Evolutionary conservation across 306 rosid genomes (phyloP).

Genomic region (Prunus davidiana): DNA sequence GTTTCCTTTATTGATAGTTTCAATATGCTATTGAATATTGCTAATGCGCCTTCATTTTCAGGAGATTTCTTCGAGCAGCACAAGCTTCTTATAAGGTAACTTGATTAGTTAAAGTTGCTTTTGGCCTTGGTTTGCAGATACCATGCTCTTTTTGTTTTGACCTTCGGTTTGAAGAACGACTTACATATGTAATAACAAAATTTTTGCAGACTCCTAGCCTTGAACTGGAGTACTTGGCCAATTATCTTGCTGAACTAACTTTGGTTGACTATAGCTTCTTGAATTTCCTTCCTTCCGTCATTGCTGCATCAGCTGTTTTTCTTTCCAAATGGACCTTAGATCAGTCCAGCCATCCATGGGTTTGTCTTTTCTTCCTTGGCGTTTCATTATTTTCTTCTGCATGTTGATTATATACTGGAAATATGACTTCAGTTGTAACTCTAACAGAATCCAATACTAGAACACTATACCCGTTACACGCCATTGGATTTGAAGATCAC

Average conservation of each 20-base stretch:
- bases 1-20: not conserved
- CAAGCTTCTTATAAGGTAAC: constrained; percentile 80
- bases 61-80: constrained; percentile 92
- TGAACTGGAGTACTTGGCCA: constrained; percentile 87
- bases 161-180: not conserved
- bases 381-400: constrained; percentile 11
- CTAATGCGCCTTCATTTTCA: constrained; percentile 41
- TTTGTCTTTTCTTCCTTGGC: constrained; percentile 32
- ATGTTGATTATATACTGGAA: constrained; percentile 9
- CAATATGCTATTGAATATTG: not conserved
- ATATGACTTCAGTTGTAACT: constrained; percentile 15
- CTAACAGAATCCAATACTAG: constrained; percentile 78
- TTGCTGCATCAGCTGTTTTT: constrained; percentile 92
- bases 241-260: constrained; percentile 77
- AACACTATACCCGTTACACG: constrained; percentile 65
- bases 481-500: constrained; percentile 68
- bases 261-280: constrained; percentile 69
- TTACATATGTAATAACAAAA: constrained; percentile 11
- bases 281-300: constrained; percentile 68
- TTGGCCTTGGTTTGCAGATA: constrained; percentile 21
- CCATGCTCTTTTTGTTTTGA: constrained; percentile 14
- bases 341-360: constrained; percentile 89
- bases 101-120: constrained; percentile 15
- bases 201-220: constrained; percentile 61
- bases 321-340: constrained; percentile 91